phyloP scores from a whole-genome alignment of 768 basidiomycete species.

The Termitomyces sp. region DNA sequence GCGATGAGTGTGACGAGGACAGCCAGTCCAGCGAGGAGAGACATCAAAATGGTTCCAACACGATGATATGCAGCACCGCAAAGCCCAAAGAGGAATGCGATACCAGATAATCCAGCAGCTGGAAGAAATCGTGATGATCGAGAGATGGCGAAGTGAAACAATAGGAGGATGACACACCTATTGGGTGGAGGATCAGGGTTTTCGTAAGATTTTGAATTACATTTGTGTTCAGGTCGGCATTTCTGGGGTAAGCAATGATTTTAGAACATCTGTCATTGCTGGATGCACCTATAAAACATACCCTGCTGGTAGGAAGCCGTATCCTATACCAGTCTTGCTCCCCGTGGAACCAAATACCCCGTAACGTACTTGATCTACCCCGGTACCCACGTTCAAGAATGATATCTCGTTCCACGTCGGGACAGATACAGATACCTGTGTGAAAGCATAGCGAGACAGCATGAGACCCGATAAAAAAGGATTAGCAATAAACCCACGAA shows the following conservation, averaged over 20 bases:
- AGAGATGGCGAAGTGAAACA: neutral
- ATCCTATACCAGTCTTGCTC: conserved; percentile 50
- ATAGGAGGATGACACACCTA: conserved; percentile 40
- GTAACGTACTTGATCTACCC: conserved; percentile 40
- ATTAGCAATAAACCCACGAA: conserved; percentile 34
- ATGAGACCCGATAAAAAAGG: conserved; percentile 19
- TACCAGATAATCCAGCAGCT: conserved; percentile 62
- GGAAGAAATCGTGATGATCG: neutral
- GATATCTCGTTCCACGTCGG: conserved; percentile 72
- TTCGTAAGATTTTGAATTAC: conserved; percentile 67
- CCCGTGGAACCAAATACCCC: conserved; percentile 81
- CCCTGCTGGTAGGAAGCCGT: conserved; percentile 29
- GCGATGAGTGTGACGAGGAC: conserved; percentile 61
- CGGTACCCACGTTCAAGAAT: conserved; percentile 52
- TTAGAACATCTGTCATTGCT: neutral
- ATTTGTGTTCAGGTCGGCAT: conserved; percentile 37
- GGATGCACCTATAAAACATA: neutral
- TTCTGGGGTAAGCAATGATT: neutral
- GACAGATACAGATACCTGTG: conserved; percentile 61
- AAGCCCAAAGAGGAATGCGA: conserved; percentile 64
- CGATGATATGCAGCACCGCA: conserved; percentile 64
- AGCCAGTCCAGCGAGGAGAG: conserved; percentile 60
- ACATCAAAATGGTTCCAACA: conserved; percentile 73
- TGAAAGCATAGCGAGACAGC: neutral
- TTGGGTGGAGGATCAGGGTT: conserved; percentile 73